Evolutionary conservation across 352 stramenopile genomes (phyloP).

Genomic region (Pythium folliculosum): DNA sequence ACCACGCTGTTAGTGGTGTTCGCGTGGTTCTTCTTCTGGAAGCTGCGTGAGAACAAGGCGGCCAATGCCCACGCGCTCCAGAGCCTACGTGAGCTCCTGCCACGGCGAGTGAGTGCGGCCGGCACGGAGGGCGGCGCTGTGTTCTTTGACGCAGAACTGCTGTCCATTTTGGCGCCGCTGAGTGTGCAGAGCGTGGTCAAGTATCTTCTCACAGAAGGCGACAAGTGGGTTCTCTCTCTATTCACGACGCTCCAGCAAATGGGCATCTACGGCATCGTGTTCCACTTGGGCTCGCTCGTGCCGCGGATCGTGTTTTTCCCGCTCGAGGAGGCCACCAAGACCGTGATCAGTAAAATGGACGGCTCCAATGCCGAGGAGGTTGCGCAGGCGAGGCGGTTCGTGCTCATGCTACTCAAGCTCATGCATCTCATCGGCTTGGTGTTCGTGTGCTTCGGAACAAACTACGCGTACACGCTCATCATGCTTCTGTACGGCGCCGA

Average conservation of each 20-base stretch:
- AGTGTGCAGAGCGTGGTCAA: constrained; percentile 95
- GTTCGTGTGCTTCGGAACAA: constrained; percentile 84
- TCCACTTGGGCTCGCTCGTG: constrained; percentile 94
- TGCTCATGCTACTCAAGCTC: constrained; percentile 82
- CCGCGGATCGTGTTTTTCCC: constrained; percentile 95
- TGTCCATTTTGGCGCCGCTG: constrained; percentile 70
- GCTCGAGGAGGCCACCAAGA: constrained; percentile 95
- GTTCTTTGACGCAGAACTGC: constrained; percentile 56
- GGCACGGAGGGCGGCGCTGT: not conserved
- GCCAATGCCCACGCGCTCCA: constrained; percentile 43
- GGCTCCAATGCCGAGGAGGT: constrained; percentile 32
- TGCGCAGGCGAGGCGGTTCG: constrained; percentile 41
- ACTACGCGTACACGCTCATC: constrained; percentile 81
- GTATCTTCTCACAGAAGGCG: constrained; percentile 95
- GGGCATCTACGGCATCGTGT: constrained; percentile 96
- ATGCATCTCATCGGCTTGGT: constrained; percentile 84
- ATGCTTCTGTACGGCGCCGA: constrained; percentile 78
- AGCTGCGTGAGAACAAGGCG: constrained; percentile 33
- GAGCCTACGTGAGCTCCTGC: constrained; percentile 57
- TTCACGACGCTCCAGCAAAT: constrained; percentile 92
- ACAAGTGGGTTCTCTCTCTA: constrained; percentile 94
- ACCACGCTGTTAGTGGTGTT: constrained; percentile 65
- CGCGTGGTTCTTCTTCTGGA: constrained; percentile 47
- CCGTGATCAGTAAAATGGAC: constrained; percentile 93
- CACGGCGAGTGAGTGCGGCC: constrained; percentile 6